Conservation (phyloP, 129 eudicot species). For the Daucus carota region DNA sequence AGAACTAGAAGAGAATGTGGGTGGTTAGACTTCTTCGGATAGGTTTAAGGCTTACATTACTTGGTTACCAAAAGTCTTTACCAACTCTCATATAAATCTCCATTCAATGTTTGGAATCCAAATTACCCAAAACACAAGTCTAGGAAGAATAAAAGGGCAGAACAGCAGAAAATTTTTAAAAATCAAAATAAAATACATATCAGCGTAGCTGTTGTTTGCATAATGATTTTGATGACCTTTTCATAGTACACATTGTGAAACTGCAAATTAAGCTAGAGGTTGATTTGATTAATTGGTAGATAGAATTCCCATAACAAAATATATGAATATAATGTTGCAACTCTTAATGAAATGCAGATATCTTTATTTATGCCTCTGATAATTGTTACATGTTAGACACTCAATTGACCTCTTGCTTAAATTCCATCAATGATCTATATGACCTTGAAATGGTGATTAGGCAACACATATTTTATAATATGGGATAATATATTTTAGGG, state of each 20-base stretch:
- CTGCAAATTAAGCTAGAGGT: not conserved
- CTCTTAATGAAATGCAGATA: not conserved
- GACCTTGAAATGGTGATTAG: not conserved
- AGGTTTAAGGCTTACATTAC: not conserved
- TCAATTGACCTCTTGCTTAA: not conserved
- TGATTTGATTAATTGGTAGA: not conserved
- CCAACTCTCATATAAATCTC: not conserved
- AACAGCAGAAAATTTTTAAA: too few relatives aligned
- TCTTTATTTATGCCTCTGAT: not conserved
- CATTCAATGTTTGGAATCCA: not conserved
- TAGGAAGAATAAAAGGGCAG: not conserved
- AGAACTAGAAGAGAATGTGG: not conserved
- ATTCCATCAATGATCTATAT: not conserved
- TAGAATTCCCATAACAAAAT: not conserved
- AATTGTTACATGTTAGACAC: not conserved
- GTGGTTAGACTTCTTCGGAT: not conserved
- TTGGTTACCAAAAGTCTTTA: not conserved
- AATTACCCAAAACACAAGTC: not conserved
- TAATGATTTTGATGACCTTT: not conserved
- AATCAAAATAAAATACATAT: too few relatives aligned
- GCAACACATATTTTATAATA: not conserved
- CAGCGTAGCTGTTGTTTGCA: not conserved
- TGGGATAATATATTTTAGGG: not conserved
- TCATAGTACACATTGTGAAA: not conserved
- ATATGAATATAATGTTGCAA: not conserved